These are phyloP conservation scores for Solanum chacoense DNA, from an alignment of 305 asterid species.

Conservation along the genomic window DNA sequence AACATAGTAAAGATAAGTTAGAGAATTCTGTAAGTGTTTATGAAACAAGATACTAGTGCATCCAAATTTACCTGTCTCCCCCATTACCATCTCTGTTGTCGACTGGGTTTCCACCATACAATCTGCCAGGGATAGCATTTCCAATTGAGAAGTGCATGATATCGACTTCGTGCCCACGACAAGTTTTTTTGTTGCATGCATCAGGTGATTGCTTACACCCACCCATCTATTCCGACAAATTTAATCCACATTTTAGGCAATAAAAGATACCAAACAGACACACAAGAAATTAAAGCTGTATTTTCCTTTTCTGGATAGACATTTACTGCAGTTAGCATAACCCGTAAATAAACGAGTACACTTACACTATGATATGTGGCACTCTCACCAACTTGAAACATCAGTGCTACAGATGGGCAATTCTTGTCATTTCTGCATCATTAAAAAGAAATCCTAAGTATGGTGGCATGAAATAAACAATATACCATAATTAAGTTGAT, in stretches of 20 bases:
- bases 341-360: neutral
- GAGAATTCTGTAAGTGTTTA: neutral
- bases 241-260: constrained; percentile 10
- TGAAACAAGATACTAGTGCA: neutral
- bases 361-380: constrained; percentile 67
- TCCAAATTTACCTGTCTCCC: constrained; percentile 36
- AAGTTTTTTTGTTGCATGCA: constrained; percentile 49
- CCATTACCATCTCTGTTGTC: constrained; percentile 33
- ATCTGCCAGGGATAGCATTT: constrained; percentile 73
- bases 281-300: neutral
- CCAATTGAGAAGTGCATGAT: constrained; percentile 83
- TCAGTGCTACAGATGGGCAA: constrained; percentile 70
- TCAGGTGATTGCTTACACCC: constrained; percentile 63
- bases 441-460: constrained; percentile 4
- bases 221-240: constrained; percentile 50
- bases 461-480: neutral
- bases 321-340: neutral
- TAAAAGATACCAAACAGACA: neutral
- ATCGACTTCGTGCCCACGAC: constrained; percentile 71
- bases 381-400: constrained; percentile 74
- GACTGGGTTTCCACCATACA: constrained; percentile 48
- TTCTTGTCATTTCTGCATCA: constrained; percentile 45
- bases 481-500: neutral
- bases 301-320: neutral
- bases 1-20: neutral